Evolutionary conservation across 2,329 filamentous ascomycete genomes (phyloP).

Genomic region (Epicoccum nigrum): DNA sequence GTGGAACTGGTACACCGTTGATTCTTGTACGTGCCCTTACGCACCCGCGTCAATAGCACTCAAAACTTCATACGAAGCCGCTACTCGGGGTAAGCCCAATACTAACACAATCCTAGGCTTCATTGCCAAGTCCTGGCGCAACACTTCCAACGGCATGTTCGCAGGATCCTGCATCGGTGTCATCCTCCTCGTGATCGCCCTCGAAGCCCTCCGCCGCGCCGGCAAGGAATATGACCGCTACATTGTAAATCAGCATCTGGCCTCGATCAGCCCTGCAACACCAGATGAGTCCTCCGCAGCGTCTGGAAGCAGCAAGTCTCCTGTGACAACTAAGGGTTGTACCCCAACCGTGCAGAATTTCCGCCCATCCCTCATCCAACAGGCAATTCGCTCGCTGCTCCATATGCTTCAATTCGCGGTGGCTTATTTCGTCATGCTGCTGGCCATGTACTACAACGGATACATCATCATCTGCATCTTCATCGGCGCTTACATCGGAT

Average conservation of each 20-base stretch:
- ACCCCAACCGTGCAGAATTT: constrained; percentile 30
- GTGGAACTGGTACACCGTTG: constrained; percentile 79
- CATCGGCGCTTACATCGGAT: constrained; percentile 44
- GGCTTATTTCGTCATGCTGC: constrained; percentile 80
- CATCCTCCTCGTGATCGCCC: constrained; percentile 70
- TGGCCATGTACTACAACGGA: constrained; percentile 70
- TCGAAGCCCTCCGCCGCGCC: constrained; percentile 74
- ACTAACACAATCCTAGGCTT: constrained; percentile 53
- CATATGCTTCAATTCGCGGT: constrained; percentile 77
- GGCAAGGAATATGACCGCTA: constrained; percentile 77
- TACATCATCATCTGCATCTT: constrained; percentile 68
- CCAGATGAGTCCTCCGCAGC: constrained; percentile 23
- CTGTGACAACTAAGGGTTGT: not conserved
- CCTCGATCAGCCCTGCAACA: constrained; percentile 16
- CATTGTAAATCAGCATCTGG: constrained; percentile 61
- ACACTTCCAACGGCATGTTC: constrained; percentile 73
- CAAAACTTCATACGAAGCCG: not conserved
- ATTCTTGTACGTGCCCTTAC: constrained; percentile 56
- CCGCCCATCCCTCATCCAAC: constrained; percentile 69
- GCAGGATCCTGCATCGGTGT: constrained; percentile 83
- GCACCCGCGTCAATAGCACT: not conserved
- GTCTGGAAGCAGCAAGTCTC: constrained; percentile 23
- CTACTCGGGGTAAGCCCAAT: not conserved
- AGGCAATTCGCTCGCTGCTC: constrained; percentile 70
- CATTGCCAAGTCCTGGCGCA: constrained; percentile 72